phyloP scores from a whole-genome alignment of 75 land plant genomes.

The Chamaecyparis obtusa region DNA sequence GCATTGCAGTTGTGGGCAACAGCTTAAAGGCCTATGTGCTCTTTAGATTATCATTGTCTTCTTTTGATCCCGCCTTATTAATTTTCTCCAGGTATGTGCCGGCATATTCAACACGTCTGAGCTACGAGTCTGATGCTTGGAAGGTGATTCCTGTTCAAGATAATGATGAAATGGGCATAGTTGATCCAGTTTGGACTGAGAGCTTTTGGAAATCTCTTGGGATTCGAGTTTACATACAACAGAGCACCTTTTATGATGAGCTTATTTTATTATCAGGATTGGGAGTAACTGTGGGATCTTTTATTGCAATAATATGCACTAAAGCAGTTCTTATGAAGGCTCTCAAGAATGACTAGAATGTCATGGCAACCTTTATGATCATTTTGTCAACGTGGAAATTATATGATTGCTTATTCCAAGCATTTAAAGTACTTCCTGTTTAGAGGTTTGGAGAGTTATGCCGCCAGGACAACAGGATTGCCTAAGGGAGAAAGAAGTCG shows the following conservation, averaged over 20 bases:
- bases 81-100: conserved; percentile 77
- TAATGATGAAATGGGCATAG: conserved; percentile 56
- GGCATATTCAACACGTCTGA: conserved; percentile 88
- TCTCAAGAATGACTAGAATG: conserved; percentile 53
- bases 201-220: conserved; percentile 84
- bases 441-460: background rate
- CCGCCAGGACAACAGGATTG: background rate
- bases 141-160: conserved; percentile 51
- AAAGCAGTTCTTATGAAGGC: conserved; percentile 57
- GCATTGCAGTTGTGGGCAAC: background rate
- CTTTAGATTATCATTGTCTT: background rate
- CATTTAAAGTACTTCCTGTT: background rate
- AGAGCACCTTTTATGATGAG: conserved; percentile 53
- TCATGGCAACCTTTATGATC: background rate
- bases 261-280: conserved; percentile 55
- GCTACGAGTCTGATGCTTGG: conserved; percentile 63
- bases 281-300: conserved; percentile 52
- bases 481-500: background rate
- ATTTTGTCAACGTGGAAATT: background rate
- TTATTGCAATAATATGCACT: conserved; percentile 36
- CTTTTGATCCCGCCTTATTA: background rate
- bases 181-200: conserved; percentile 95
- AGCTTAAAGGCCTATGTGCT: background rate
- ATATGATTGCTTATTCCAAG: background rate
- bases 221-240: conserved; percentile 60